Evolutionary conservation across 2,329 filamentous ascomycete species (phyloP), one percentile per base, ranked within the genome.

Genomic region (Colletotrichum liriopes): DNA sequence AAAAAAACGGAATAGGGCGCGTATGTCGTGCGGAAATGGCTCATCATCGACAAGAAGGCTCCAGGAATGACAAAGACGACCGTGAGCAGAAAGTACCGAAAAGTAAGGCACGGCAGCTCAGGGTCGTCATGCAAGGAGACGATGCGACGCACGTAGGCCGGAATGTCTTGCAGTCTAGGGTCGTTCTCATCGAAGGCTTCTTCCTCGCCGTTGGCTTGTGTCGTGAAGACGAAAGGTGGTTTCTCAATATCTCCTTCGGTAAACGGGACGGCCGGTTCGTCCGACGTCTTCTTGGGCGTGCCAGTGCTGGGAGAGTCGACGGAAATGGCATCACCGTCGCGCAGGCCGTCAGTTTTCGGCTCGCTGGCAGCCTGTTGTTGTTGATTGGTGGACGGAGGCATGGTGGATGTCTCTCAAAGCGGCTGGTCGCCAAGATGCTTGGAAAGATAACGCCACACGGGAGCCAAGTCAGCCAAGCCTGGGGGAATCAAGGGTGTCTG

Each of bases 51-150:
- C 12, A 87, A 82, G 23, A 89, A 81, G 56, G 90, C 80, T 76
- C 91, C 87, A n/a, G 88, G 86, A 12, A 89, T 86, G 61, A 87
- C 87, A 1, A 87, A 86, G 0, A 85, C 84, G 67, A 90, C 86
- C 9, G 81, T 74, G 66, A 92, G 88, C 5, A 79, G 75, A 88
- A 90, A 92, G 51, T 89, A 88, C 32, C 90, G 89, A 69, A 92
- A 83, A 6, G 90, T 92, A 77, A 87, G 88, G 67, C 84, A 83
- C 11, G 87, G 85, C 2, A 88, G 78, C 43, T 89, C 87, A 51
- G 85, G 83, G 63, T 88, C 86, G 65, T 86, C 83, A 72, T 67
- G 60, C n/a, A 72, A 20, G 12, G 64, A 68, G 14, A 72, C 69
- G 11, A 72, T 54, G 37, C 69, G 69, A 7, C 69, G 69, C 18